Base-by-base conservation (phyloP, 73 alveolate species). In the Effrenium voratum region DNA sequence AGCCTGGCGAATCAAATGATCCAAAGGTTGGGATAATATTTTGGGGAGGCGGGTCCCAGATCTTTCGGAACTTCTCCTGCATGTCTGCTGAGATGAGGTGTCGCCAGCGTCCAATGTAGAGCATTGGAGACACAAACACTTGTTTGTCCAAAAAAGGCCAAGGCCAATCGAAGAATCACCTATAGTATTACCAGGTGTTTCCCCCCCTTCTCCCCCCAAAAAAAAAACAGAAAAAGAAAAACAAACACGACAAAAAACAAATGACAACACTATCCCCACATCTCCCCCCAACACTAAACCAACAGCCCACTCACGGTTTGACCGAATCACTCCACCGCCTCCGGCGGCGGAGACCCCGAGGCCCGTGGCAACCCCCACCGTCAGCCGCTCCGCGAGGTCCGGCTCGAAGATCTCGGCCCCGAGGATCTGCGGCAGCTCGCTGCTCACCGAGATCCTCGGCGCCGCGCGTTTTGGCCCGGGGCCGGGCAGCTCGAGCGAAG, bases 301-400 rank as follows among this genome's bases (percentile, higher is more conserved):
- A 44, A 26, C 22, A 41, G 3, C 1, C 43, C 63, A 16, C 41
- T 43, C 41, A 19, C 41, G 8, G 19, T 19, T 19, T 19, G 8
- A 19, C 76, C 38, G 76, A 5, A 40, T n/a, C 16, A 43, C 6
- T 16, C 80, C 38, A 13, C 5, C 59, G 55, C 96, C 96, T 32
- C 99, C 99, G 3, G 99, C 98, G 55, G 99, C 98, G 52, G 99
- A 99, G 93, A 91, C 98, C 24, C 91, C 91, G 38, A 91, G 81
- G 32, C 98, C 98, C 98, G 73, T 91, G 46, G 98, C 98, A 30
- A 91, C 98, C n/a, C 98, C 98, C 43, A 90, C 96, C 36, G 96
- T 90, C 46, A 90, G 36, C 8, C 96, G 85, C 44, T 90, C 96
- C 19, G 96, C 75, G 40, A 68, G 85, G 73, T 90, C 96, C 52